Base-by-base conservation (phyloP, 306 rosid species). In the Gynostemma pentaphyllum region DNA sequence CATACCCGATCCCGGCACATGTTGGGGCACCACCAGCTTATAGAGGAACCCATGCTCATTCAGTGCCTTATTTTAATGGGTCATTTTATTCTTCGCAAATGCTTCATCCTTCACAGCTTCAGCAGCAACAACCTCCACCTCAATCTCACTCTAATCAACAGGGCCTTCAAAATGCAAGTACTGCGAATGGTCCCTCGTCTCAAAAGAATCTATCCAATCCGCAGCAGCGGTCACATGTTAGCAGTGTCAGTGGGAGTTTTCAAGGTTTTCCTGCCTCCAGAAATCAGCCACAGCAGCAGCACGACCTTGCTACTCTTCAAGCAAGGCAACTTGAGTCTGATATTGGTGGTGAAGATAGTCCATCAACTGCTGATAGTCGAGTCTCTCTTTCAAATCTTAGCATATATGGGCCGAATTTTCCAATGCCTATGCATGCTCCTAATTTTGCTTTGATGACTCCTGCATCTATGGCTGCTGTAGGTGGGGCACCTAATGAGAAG, bases 31-130 rank as follows among this genome's bases (percentile, higher is more conserved):
- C 94, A 12, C 85, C 95, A 3, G 83, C 89, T 26, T 94, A 86
- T 66, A 76, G 99, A 52, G 99, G 95, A 75, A 65, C 84, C 10
- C 96, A 85, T 69, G 70, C 82, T 14, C 99, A 84, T 69, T 79
- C 95, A 1, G 64, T 94, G 76, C 94, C 99, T 0, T 88, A 84
- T 61, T 86, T 82, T 70, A 89, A 74, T 51, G 96, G 96, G 24
- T 80, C 99, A 12, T 94, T 94, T 77, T 89, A 86, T 75, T 9
- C 97, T 60, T 73, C 97, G 34, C 95, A 77, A 74, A 81, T 89
- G 85, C 68, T 94, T 53, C 97, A 94, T 74, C 89, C 91, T 75
- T 81, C 97, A 4, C 99, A 88, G 67, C 83, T 86, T 71, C 98
- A 75, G 64, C 82, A 72, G 67, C 84, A 76, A 62, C 80, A 70